Conservation (phyloP, 2,329 filamentous ascomycete species). For the Penicillium sp. region DNA sequence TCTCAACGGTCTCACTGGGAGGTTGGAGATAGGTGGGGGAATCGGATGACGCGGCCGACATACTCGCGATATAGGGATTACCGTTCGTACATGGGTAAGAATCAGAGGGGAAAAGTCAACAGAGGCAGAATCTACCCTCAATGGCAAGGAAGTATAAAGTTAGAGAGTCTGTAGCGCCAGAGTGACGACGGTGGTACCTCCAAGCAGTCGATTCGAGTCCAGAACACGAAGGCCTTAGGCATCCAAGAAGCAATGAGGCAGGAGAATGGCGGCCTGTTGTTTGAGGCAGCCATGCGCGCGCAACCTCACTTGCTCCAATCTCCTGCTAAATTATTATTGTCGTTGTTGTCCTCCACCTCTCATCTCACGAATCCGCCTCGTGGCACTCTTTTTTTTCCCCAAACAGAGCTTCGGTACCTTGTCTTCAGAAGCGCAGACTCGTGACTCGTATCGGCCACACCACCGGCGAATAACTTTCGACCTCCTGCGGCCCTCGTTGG, state of each 20-base stretch:
- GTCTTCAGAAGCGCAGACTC: conserved; percentile 4
- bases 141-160: conserved; percentile 11
- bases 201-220: conserved; percentile 28
- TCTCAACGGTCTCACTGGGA: conserved; percentile 50
- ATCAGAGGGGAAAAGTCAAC: conserved; percentile 8
- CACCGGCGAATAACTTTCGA: conserved; percentile 8
- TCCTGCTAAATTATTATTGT: conserved; percentile 22
- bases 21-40: conserved; percentile 45
- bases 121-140: background rate
- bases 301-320: conserved; percentile 16
- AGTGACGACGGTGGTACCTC: conserved; percentile 22
- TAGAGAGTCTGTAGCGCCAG: conserved; percentile 9
- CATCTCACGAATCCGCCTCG: conserved; percentile 3
- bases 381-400: conserved; percentile 1
- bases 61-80: conserved; percentile 19
- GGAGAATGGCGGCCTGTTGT: conserved; percentile 11
- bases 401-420: conserved; percentile 1
- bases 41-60: conserved; percentile 35
- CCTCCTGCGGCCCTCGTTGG: conserved; percentile 7
- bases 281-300: conserved; percentile 14
- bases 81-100: conserved; percentile 19
- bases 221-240: conserved; percentile 25
- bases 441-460: conserved; percentile 6
- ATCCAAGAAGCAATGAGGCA: background rate
- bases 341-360: conserved; percentile 13